Base-by-base conservation (phyloP, 805 yeast species). In the Starmerella sirachaensis region DNA sequence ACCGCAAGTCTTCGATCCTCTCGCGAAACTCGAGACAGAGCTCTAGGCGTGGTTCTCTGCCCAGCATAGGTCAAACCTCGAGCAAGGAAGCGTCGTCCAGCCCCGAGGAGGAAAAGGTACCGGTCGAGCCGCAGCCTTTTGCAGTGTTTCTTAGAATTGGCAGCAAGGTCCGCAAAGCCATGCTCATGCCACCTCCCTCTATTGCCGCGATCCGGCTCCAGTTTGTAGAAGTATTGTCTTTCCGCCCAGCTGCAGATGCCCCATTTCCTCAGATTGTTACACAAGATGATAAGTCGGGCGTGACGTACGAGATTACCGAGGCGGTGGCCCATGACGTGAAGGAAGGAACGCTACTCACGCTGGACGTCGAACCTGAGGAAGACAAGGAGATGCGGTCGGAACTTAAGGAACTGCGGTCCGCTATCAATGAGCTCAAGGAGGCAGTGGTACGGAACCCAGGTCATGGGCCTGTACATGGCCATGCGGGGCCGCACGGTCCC, bases 211-310 rank as follows among this genome's bases (percentile, higher is more conserved):
- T 51, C 12, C 66, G 91, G 31, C 64, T 84, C 1, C 60, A 81
- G 18, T 88, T 88, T 53, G 81, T 86, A 5, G 94, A 88, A 51
- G 81, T 75, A 49, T 86, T 85, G 61, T 83, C 88, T 2, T 84
- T 78, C 55, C 70, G 88, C 0, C 91, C 93, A 0, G 78, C 79
- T 0, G 57, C 72, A 1, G 51, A 43, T 16, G 69, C 73, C 10
- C 59, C 71, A 1, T 83, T 84, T 47, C 96, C 97, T 0, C 80
- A 77, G 10, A 70, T 91, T 19, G 79, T 80, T 49, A 65, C 85
- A 5, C 74, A 69, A 43, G 93, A 82, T 42, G 67, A 70, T 0
- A 55, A 60, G 2, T 64, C 69, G 22, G 70, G 70, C 0, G 67
- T 85, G 1, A 66, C 78, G 1, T 91, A 81, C 53, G 95, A 88